Conservation (phyloP, 1,284 basidiomycete species). For the Lentinus polychrous region DNA sequence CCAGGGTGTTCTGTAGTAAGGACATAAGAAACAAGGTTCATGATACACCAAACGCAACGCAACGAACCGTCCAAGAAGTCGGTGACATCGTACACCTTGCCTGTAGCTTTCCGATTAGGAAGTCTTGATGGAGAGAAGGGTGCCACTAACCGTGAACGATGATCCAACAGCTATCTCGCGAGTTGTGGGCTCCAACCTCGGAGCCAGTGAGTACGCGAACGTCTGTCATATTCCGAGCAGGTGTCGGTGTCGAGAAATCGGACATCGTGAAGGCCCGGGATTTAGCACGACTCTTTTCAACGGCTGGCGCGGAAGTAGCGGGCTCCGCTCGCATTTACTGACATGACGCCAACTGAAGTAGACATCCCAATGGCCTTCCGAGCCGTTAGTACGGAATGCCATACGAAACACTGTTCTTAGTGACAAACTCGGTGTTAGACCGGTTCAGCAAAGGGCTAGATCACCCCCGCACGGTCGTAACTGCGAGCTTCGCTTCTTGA, state of each 20-base stretch:
- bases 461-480: too few species aligned
- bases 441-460: too few species aligned
- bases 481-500: too few species aligned
- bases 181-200: slow-evolving; percentile 23
- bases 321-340: too few species aligned
- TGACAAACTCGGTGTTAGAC: too few species aligned
- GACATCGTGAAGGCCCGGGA: neutral
- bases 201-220: slow-evolving; percentile 20
- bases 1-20: slow-evolving; percentile 40
- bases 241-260: neutral
- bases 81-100: slow-evolving; percentile 66
- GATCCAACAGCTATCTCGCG: slow-evolving; percentile 66
- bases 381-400: too few species aligned
- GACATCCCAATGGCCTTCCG: too few species aligned
- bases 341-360: too few species aligned
- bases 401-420: too few species aligned
- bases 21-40: too few species aligned
- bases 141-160: slow-evolving; percentile 54
- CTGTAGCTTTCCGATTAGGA: slow-evolving; percentile 29
- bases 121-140: neutral
- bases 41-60: neutral
- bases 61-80: slow-evolving; percentile 52
- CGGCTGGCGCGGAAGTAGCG: too few species aligned
- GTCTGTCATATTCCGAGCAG: slow-evolving; percentile 22
- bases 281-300: too few species aligned